Evolutionary conservation across 169 alveolate genomes (phyloP).

Genomic region (Babesia caballi): DNA sequence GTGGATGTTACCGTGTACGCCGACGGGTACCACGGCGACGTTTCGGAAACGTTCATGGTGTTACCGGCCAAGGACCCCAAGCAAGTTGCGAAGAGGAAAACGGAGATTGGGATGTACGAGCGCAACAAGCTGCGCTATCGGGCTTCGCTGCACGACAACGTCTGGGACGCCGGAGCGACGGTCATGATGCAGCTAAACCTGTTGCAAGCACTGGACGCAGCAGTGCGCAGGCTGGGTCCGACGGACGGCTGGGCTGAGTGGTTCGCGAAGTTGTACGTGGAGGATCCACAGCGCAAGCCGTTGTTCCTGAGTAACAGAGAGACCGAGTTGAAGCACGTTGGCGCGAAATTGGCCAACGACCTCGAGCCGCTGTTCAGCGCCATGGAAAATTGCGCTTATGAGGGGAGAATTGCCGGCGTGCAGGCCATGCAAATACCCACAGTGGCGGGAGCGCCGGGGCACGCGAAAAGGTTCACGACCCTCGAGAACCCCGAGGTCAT

Average conservation of each 20-base stretch:
- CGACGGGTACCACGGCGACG: slow-evolving; percentile 74
- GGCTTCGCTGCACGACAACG: slow-evolving; percentile 22
- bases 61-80: slow-evolving; percentile 36
- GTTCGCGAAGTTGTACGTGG: slow-evolving; percentile 9
- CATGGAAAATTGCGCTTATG: not conserved
- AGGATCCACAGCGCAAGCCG: slow-evolving; percentile 1
- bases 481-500: slow-evolving; percentile 27
- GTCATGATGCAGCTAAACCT: slow-evolving; percentile 38
- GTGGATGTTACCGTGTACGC: slow-evolving; percentile 70
- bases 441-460: not conserved
- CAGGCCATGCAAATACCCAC: slow-evolving; percentile 22
- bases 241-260: slow-evolving; percentile 28
- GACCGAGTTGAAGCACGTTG: slow-evolving; percentile 11
- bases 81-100: not conserved
- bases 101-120: slow-evolving; percentile 50
- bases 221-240: slow-evolving; percentile 10
- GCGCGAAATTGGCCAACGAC: not conserved
- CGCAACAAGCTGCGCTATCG: slow-evolving; percentile 44
- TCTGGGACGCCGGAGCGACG: slow-evolving; percentile 40
- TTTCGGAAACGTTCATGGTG: slow-evolving; percentile 74
- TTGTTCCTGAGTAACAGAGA: not conserved
- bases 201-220: slow-evolving; percentile 4
- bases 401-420: slow-evolving; percentile 47
- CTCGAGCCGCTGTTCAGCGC: slow-evolving; percentile 9
- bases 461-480: slow-evolving; percentile 11